A percentile compares a stretch with the other conserved stretches of the same genome.
Evolutionary conservation across 768 basidiomycete species (phyloP).

Genomic region (Russula abietina): DNA sequence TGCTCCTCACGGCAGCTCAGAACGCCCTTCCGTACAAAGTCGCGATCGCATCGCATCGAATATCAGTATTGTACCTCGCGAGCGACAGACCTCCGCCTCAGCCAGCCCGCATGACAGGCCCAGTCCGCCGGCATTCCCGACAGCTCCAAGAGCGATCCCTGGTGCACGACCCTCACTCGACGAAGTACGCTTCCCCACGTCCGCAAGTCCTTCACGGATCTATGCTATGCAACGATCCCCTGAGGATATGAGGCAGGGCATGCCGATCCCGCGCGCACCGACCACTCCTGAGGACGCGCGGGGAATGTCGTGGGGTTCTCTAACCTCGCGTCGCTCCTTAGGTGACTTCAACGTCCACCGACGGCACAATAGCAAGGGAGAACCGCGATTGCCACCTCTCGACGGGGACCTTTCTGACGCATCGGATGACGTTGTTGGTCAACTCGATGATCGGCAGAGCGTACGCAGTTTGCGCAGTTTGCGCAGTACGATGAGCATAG

Average conservation of each 20-base stretch:
- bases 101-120: conserved; percentile 22
- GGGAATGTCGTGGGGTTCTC: conserved; percentile 15
- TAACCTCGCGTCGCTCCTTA: conserved; percentile 22
- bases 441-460: conserved; percentile 19
- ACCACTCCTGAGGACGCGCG: conserved; percentile 19
- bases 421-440: conserved; percentile 20
- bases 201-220: conserved; percentile 22
- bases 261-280: conserved; percentile 21
- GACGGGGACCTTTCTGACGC: conserved; percentile 15
- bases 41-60: conserved; percentile 12
- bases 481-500: conserved; percentile 22
- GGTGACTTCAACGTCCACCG: conserved; percentile 15
- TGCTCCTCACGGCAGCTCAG: conserved; percentile 3
- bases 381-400: conserved; percentile 9
- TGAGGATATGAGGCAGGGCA: conserved; percentile 23
- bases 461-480: conserved; percentile 17
- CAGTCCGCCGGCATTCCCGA: conserved; percentile 10
- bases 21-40: conserved; percentile 20
- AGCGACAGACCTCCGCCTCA: conserved; percentile 21
- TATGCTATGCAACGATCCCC: conserved; percentile 22
- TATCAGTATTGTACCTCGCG: conserved; percentile 6
- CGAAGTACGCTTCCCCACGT: conserved; percentile 22
- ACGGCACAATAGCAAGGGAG: conserved; percentile 19
- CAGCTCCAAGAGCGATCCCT: conserved; percentile 17
- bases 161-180: conserved; percentile 18